Base-by-base conservation (phyloP, 768 basidiomycete genomes). In the Rickenella mellea region DNA sequence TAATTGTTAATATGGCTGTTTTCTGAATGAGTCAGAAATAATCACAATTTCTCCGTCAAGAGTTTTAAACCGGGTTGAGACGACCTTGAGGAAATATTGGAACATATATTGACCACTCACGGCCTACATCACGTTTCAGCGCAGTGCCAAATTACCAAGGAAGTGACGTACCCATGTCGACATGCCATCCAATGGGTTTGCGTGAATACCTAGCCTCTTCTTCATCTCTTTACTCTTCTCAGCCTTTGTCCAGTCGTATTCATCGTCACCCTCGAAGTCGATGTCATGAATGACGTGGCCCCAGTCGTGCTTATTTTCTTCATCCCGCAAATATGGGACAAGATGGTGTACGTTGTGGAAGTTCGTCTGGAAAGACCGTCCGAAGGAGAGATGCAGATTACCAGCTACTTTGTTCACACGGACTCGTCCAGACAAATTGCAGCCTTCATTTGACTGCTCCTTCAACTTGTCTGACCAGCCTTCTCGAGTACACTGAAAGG, bases 1-100 rank as follows among this genome's bases (percentile, higher is more conserved):
- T 7, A 24, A 37, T 20, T 31, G 31, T 36, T 36, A 36, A 14
- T 3, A 17, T 3, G 19, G 19, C 3, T 19, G 5, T 32, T 3
- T 19, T 32, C 7, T n/a, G 25, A 21, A 45, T 21, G 6, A 32
- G 35, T 12, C n/a, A 24, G 19, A 14, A 47, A 22, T 22, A 64
- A 76, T 31, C 55, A 85, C 84, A 8, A 64, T 58, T 51, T 82
- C 73, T 24, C 80, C 84, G 46, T 83, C 76, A 21, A 94, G 67
- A n/a, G 81, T 85, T 48, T 78, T 74, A 67, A 96, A 97, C 56
- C 85, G 83, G 2, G 94, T 99, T 6, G 91, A 90, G 29, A 99
- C 96, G 33, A 99, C 94, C 63, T 99, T 99, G 55, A 99, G 71
- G 78, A 97, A 98, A 64, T 98, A 94, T 57, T 98, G 91, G 75